Base-by-base conservation (phyloP, 2,329 filamentous ascomycete genomes). In the Sarocladiaceae sp. region DNA sequence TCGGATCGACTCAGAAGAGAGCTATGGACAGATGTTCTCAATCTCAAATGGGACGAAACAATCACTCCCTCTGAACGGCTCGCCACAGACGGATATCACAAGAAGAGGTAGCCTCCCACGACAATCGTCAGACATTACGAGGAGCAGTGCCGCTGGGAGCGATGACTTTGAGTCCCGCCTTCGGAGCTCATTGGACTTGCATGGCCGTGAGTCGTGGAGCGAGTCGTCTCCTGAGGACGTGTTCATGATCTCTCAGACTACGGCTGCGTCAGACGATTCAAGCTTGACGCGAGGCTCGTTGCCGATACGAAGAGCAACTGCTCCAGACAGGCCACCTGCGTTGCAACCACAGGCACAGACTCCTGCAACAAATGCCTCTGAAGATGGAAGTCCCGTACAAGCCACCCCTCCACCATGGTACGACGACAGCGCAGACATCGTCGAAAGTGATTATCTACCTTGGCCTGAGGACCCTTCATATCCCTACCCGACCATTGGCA, bases 401-500 rank as follows among this genome's bases (percentile, higher is more conserved):
- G 56, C 57, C 10, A 50, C 54, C 0, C 54, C 55, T 7, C 62
- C 62, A 7, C 68, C 65, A 2, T 66, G 71, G 47, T 64, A 73
- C 52, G 66, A 74, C 26, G 61, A 63, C 8, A 67, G 70, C 4
- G 68, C 68, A 11, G 65, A 67, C 44, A 70, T 82, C 5, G 73
- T 79, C 13, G 80, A 84, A 40, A 75, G 71, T 1, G 83, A 86
- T 59, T 86, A 79, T 55, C 68, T 84, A 5, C 77, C 77, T 0
- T 84, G 82, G 80, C 66, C 72, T 0, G 69, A 77, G 18, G 83
- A 86, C 54, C 77, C 78, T 1, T 64, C 72, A 0, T 84, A 82
- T 52, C 76, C 81, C 0, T 73, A 80, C 54, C 73, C 76, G 0
- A 54, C 69, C 7, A 59, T 56, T 13, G 37, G 56, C 11, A 23